Evolutionary conservation across 2,329 filamentous ascomycete species (phyloP), one percentile per base, ranked within the genome.

Genomic region (Ploettnerulaceae sp.): DNA sequence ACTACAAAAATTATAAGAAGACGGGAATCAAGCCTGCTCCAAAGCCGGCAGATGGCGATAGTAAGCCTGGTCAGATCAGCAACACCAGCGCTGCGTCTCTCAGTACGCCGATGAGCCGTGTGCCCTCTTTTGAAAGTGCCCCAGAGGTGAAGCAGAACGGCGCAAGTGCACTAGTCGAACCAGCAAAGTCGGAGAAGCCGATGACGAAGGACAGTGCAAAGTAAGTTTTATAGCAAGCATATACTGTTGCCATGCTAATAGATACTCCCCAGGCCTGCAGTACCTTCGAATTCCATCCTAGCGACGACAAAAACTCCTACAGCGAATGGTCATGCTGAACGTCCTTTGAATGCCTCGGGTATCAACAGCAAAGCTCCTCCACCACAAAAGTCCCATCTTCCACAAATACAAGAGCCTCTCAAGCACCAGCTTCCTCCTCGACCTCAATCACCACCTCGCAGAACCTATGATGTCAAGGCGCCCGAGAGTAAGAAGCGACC

Each of bases 1-100:
- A 64, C 38, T 65, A 64, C 43, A 61, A 59, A 51, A 61, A 56
- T 38, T 43, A 58, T 47, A 62, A 59, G 49, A 48, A 57, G 24
- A 58, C 52, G 17, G 61, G 58, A 11, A 45, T 57, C 26, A 61
- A 58, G 37, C 53, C 58, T 15, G 45, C 50, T 20, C 52, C 57
- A 17, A 52, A 36, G 36, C 48, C 55, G 15, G 40, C 42, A 15
- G 34, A 35, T 9, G 53, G 51, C 33, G 37, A 45, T 36, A 31
- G 28, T 35, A 52, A 49, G 20, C 21, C 33, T 21, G 48, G 40
- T 6, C 54, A 57, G 40, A 40, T 51, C 24, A 54, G 53, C 36
- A 58, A 48, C 29, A 45, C 44, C 17, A 60, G 52, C 38, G 47
- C 47, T 14, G 36, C 52, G 8, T 52, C 52, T 22, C 32, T 45